phyloP scores from a whole-genome alignment of 2,329 filamentous ascomycete genomes.

The Arthrobotrys musiformis region DNA sequence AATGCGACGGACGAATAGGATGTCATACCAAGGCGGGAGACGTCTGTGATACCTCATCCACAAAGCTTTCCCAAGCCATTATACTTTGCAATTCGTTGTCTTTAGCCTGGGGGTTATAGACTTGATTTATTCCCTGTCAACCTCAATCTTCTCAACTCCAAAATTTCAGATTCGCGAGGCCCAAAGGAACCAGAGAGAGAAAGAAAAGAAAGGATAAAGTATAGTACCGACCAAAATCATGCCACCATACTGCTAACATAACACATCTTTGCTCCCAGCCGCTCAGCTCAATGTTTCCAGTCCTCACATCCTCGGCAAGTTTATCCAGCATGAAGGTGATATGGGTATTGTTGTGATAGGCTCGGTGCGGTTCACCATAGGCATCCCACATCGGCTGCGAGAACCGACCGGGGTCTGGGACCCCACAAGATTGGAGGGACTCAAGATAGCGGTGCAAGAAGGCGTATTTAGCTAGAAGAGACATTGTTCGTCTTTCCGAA shows the following conservation, averaged over 20 bases:
- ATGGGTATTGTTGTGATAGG: conserved; percentile 45
- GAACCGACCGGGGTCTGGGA: conserved; percentile 21
- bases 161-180: no score
- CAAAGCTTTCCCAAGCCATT: conserved; percentile 38
- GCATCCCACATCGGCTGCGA: conserved; percentile 23
- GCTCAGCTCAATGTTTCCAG: conserved; percentile 3
- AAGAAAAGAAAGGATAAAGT: not conserved
- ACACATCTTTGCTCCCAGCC: conserved; percentile 35
- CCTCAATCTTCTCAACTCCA: not conserved
- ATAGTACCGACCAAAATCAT: conserved; percentile 43
- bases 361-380: conserved; percentile 19
- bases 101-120: conserved; percentile 33
- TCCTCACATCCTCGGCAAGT: conserved; percentile 21
- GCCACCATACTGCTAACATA: conserved; percentile 50
- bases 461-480: not conserved
- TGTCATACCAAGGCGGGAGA: conserved; percentile 24
- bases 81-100: conserved; percentile 50
- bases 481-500: not conserved
- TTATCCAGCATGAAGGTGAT: conserved; percentile 47
- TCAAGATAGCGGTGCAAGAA: conserved; percentile 26
- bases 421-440: conserved; percentile 36
- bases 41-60: conserved; percentile 21
- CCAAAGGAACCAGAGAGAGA: no score
- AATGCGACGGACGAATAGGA: not conserved
- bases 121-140: not conserved